phyloP scores from a whole-genome alignment of 495 filamentous ascomycete species.

The Entonaema liquescens region DNA sequence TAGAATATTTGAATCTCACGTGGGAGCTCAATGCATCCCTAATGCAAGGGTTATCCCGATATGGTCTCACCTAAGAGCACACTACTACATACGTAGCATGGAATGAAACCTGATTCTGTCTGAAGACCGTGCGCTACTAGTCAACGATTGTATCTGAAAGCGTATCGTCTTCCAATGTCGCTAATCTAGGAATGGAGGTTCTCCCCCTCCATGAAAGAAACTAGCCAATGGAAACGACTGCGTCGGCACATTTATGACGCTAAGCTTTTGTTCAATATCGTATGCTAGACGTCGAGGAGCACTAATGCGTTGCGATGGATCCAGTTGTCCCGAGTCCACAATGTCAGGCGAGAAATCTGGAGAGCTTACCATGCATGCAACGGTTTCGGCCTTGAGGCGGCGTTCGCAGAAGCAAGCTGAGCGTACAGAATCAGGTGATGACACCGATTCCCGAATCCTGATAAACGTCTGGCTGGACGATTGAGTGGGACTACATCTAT shows the following conservation, averaged over 20 bases:
- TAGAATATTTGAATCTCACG: slow-evolving; percentile 28
- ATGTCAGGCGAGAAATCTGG: slow-evolving; percentile 13
- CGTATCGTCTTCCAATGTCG: neutral
- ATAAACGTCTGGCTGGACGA: slow-evolving; percentile 7
- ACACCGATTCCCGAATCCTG: neutral
- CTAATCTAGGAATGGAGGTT: slow-evolving; percentile 11
- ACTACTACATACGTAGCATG: slow-evolving; percentile 20
- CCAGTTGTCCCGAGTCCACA: slow-evolving; percentile 11
- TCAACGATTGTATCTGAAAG: slow-evolving; percentile 22
- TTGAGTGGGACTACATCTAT: slow-evolving; percentile 10
- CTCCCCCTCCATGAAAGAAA: neutral
- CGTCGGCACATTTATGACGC: slow-evolving; percentile 4
- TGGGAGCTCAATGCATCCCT: slow-evolving; percentile 15
- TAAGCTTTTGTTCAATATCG: neutral
- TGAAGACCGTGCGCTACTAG: slow-evolving; percentile 7
- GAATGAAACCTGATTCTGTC: slow-evolving; percentile 38
- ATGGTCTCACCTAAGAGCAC: slow-evolving; percentile 24
- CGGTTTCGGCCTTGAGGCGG: slow-evolving; percentile 12
- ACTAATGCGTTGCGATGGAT: slow-evolving; percentile 7
- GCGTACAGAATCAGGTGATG: neutral
- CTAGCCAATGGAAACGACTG: slow-evolving; percentile 12
- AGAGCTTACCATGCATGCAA: slow-evolving; percentile 18
- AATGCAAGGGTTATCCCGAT: slow-evolving; percentile 29
- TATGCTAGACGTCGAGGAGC: neutral
- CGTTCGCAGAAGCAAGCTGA: slow-evolving; percentile 1